A percentile compares a stretch with the other conserved stretches of the same genome.
phyloP scores from a whole-genome alignment of 768 basidiomycete genomes.

The Russula compacta region DNA sequence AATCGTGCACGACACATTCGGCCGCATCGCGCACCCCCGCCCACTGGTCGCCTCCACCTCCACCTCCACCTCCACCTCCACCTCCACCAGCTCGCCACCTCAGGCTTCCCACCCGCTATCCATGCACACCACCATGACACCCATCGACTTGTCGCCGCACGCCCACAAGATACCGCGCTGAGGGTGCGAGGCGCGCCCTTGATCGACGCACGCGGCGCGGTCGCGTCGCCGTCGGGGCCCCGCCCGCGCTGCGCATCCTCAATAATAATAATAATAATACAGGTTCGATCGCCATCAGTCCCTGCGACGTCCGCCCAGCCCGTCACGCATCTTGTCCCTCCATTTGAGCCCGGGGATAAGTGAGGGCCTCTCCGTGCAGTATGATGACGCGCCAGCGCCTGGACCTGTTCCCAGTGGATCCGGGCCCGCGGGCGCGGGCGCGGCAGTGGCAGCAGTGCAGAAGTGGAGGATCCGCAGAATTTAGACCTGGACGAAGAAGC shows the following conservation, averaged over 20 bases:
- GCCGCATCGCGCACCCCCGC: neutral
- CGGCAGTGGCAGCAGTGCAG: conserved; percentile 5
- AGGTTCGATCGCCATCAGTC: neutral
- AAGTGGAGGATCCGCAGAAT: conserved; percentile 32
- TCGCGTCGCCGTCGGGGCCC: neutral
- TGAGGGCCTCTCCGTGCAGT: conserved; percentile 15
- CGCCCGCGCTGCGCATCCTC: neutral
- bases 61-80: neutral
- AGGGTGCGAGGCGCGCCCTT: neutral
- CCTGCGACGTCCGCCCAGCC: neutral
- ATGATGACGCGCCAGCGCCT: neutral
- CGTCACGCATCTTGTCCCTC: neutral
- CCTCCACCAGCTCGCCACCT: neutral
- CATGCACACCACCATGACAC: neutral
- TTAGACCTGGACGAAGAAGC: conserved; percentile 32
- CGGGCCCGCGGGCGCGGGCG: neutral
- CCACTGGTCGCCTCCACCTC: too few species aligned
- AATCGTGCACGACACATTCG: neutral
- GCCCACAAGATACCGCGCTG: neutral
- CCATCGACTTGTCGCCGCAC: neutral
- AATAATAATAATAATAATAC: too few species aligned
- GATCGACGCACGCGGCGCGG: neutral
- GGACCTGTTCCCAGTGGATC: neutral
- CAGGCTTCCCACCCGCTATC: neutral
- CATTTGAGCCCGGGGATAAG: conserved; percentile 10